phyloP scores from a whole-genome alignment of 352 stramenopile species.

The Globisporangium okanoganense region DNA sequence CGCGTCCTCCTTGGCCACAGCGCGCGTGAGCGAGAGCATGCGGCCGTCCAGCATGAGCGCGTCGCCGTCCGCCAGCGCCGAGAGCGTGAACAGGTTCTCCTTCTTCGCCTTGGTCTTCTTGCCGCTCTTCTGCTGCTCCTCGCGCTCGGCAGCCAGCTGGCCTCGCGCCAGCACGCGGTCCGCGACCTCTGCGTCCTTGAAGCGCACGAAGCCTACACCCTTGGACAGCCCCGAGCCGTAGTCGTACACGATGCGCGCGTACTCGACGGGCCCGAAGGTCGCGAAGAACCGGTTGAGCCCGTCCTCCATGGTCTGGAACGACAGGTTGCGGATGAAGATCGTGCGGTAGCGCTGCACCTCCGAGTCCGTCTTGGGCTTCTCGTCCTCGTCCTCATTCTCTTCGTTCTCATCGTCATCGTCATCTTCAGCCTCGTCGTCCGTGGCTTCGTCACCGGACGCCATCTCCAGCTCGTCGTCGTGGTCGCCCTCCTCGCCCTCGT shows the following conservation, averaged over 20 bases:
- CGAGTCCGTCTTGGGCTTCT: constrained; percentile 47
- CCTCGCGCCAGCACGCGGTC: constrained; percentile 54
- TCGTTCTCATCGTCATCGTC: constrained; percentile 27
- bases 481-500: constrained; percentile 33
- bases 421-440: constrained; percentile 26
- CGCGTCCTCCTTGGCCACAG: constrained; percentile 70
- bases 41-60: constrained; percentile 71
- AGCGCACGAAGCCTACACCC: constrained; percentile 82
- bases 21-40: constrained; percentile 68
- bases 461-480: constrained; percentile 49
- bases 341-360: constrained; percentile 78
- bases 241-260: constrained; percentile 78
- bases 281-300: constrained; percentile 65
- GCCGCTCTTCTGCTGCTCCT: constrained; percentile 38
- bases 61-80: constrained; percentile 64
- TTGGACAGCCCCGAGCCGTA: constrained; percentile 77
- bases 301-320: constrained; percentile 79
- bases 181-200: constrained; percentile 52
- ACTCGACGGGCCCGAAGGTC: constrained; percentile 73
- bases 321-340: constrained; percentile 83
- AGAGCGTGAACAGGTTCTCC: constrained; percentile 58
- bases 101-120: constrained; percentile 48
- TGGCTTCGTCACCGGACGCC: constrained; percentile 37
- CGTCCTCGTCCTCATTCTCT: constrained; percentile 25
- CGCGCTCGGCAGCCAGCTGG: constrained; percentile 28